Conservation (phyloP, 805 yeast genomes). For the Candida peoriensis region DNA sequence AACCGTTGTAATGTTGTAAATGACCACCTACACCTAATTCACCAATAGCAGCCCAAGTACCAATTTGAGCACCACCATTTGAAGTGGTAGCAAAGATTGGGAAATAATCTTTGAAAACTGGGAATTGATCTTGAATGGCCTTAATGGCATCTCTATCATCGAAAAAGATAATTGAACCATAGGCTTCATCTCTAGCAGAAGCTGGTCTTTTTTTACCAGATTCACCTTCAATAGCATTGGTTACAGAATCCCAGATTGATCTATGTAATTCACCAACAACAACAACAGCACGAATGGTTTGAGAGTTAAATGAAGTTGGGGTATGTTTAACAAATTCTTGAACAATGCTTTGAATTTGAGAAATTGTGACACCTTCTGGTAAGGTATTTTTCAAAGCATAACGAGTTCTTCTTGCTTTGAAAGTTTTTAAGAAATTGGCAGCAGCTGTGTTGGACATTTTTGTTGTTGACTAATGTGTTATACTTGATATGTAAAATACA, state of each 20-base stretch:
- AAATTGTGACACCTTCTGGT: slow-evolving; percentile 36
- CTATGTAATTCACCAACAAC: slow-evolving; percentile 41
- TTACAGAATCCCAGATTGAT: slow-evolving; percentile 40
- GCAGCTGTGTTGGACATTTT: slow-evolving; percentile 13
- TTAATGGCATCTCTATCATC: slow-evolving; percentile 37
- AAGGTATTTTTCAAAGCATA: slow-evolving; percentile 40
- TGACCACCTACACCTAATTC: slow-evolving; percentile 44
- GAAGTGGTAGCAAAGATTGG: slow-evolving; percentile 45
- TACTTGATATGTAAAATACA: too few species aligned
- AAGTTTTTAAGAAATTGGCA: slow-evolving; percentile 25
- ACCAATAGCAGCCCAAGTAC: slow-evolving; percentile 43
- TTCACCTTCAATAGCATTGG: slow-evolving; percentile 32
- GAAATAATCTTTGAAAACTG: slow-evolving; percentile 39
- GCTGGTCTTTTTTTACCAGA: slow-evolving; percentile 36
- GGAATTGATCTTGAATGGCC: slow-evolving; percentile 37
- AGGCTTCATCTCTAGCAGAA: slow-evolving; percentile 40
- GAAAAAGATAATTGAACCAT: slow-evolving; percentile 45
- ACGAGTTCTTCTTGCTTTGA: slow-evolving; percentile 41
- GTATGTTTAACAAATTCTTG: slow-evolving; percentile 40
- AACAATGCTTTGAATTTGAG: slow-evolving; percentile 36
- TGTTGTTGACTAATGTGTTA: neutral
- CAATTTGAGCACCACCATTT: slow-evolving; percentile 45
- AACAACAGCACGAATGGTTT: slow-evolving; percentile 43
- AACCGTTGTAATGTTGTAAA: slow-evolving; percentile 48
- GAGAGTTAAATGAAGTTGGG: slow-evolving; percentile 50